Base-by-base conservation (phyloP, 257 asterid species). In the Solanum peruvianum region DNA sequence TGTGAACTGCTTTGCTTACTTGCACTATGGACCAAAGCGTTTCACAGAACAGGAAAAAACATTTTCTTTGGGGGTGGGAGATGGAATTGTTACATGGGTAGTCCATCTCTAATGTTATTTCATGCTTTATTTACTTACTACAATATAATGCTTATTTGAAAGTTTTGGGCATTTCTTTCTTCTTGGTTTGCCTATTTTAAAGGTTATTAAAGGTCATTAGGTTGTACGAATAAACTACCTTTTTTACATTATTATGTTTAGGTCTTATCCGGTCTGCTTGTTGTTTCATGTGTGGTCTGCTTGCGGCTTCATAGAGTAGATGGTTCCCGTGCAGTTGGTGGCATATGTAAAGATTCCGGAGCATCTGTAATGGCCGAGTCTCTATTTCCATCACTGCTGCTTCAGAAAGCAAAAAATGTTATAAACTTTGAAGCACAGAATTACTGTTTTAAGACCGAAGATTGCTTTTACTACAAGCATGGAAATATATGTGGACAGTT, bases 351-450 rank as follows among this genome's bases (percentile, higher is more conserved):
- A 93, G 95, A 91, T 91, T 93, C 90, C 94, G 96, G 94, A 94
- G 96, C 92, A 91, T 97, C 98, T 88, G 88, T 90, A 89, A 92
- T 97, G 98, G 97, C 98, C 92, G 89, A 93, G 95, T 94, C 98
- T 92, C 96, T 94, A 91, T 94, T 97, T 94, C 96, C 98, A 93
- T 92, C 97, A 90, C 85, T 91, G 91, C 97, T 91, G 88, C 94
- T 90, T 81, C 92, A 83, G 87, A 82, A 88, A 84, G 91, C 95
- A 88, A 81, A 94, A 93, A 92, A 90, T 88, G 89, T 91, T 91
- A 72, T 91, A 89, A 87, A 72, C 87, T 86, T 89, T 93, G 93
- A 89, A 87, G 93, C 90, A 86, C 92, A 88, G 93, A 90, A 87
- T 86, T 93, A 90, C 90, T 91, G 84, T 92, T 87, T 87, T 87